Evolutionary conservation across 2,329 filamentous ascomycete species (phyloP), one percentile per base, ranked within the genome.

Genomic region (Metarhizium brunneum): DNA sequence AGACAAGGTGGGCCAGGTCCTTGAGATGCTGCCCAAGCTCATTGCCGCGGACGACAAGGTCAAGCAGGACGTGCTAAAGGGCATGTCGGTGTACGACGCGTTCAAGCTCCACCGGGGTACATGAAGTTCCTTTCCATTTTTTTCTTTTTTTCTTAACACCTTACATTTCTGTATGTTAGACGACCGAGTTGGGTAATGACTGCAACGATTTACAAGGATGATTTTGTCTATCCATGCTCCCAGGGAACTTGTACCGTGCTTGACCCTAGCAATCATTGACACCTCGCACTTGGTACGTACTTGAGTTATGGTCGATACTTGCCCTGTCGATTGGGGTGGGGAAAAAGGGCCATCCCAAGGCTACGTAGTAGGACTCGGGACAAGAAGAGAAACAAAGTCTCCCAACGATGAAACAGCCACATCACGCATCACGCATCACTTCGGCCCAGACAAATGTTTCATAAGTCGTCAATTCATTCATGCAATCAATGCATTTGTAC

Each of bases 41-140:
- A 69, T 68, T 6, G 62, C 65, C 5, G 81, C 82, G 43, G 84
- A 87, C 66, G 77, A 81, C 52, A 76, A 75, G 65, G 82, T 84
- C n/a, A 84, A 81, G 66, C 75, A 77, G 50, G 86, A 86, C 61
- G 84, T 90, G n/a, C 67, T 75, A 50, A 70, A 73, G 42, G 86
- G 87, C 8, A 75, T 79, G 63, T 80, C 76, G 20, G 83, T 89
- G 18, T 76, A 79, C 54, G 85, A 88, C 58, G 84, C 86, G 2
- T 89, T 91, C 64, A 77, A 78, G 66, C 78, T 73, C 55, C 80
- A 85, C 59, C 71, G 80, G 45, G 66, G 69, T 47, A 66, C 65
- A 49, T 61, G 49, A 50, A 14, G 25, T 25, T 25, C 25, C 25
- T 25, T 25, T 25, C 25, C 25, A 18, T 25, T 25, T 25, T 25